Evolutionary conservation across 805 yeast species (phyloP), one percentile per base, ranked within the genome.

Genomic region (Wickerhamiella alocasiicola): DNA sequence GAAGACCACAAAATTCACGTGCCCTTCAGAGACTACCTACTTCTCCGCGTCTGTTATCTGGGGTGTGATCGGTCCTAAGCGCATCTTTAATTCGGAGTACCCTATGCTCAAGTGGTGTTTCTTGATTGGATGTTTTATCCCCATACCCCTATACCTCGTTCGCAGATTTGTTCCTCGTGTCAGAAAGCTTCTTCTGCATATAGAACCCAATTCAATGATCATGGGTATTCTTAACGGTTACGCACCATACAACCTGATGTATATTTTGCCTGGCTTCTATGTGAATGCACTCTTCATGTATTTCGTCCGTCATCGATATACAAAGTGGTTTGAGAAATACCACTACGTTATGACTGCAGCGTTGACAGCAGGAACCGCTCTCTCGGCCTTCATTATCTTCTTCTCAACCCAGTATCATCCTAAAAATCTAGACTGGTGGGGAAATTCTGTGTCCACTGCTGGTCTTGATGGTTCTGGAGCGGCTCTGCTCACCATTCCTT

Each of bases 321-420:
- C 65, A 39, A 55, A 65, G 19, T 68, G 78, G 79, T 78, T 78
- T 60, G 62, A 60, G 36, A 63, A 62, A 52, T 67, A 64, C 52
- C 60, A 54, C 51, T 67, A 62, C 45, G 66, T 76, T n/a, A 56
- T 77, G 39, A 62, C 77, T 13, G 68, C 77, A 42, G 78, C 72
- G 2, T 58, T 77, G 19, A 60, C 67, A 9, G 72, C 79, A 1
- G 81, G 79, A 15, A 69, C 74, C n/a, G 81, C 81, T 3, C 63
- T 76, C 44, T 60, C 74, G 46, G 71, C 72, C 1, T 58, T 73
- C 36, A 55, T 76, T 42, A 70, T 75, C 18, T 76, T 76, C 59
- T 71, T 72, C 60, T n/a, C n/a, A n/a, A n/a, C n/a, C n/a, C n/a
- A n/a, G n/a, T n/a, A n/a, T n/a, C n/a, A n/a, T n/a, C n/a, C 62